These are phyloP conservation scores for Grigorovia jiainica DNA, from an alignment of 805 yeast species.

Conservation along the genomic window DNA sequence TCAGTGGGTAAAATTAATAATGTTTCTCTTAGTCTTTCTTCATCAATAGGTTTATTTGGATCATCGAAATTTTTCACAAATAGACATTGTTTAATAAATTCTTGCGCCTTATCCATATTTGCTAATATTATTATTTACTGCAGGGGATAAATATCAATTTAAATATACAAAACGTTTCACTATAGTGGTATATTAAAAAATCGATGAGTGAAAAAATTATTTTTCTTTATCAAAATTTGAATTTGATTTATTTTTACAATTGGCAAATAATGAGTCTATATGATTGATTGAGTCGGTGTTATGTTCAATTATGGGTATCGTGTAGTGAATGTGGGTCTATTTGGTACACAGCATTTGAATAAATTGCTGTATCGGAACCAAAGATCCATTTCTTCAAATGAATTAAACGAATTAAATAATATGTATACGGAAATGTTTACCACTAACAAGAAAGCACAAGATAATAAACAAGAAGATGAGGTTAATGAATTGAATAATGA, in stretches of 20 bases:
- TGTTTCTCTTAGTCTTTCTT: conserved; percentile 25
- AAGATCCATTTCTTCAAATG: conserved; percentile 4
- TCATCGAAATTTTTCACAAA: conserved; percentile 21
- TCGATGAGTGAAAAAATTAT: too few species aligned
- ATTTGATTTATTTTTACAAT: too few species aligned
- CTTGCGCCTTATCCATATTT: conserved; percentile 24
- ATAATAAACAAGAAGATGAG: conserved; percentile 10
- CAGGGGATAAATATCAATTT: too few species aligned
- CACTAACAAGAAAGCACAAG: background rate
- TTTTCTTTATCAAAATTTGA: too few species aligned
- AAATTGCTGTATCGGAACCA: too few species aligned
- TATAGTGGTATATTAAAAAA: too few species aligned
- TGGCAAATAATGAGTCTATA: too few species aligned
- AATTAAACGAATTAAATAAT: conserved; percentile 27
- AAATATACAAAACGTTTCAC: too few species aligned
- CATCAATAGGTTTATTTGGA: conserved; percentile 25
- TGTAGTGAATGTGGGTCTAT: too few species aligned
- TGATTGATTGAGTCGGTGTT: too few species aligned
- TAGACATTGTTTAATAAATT: conserved; percentile 22
- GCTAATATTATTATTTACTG: background rate
- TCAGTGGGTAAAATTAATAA: conserved; percentile 29
- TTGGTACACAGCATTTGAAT: too few species aligned
- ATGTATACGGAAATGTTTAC: conserved; percentile 32
- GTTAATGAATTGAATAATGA: conserved; percentile 30
- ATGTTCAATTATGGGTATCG: too few species aligned